Evolutionary conservation across 306 rosid species (phyloP).

Genomic region (Medicago lupulina): DNA sequence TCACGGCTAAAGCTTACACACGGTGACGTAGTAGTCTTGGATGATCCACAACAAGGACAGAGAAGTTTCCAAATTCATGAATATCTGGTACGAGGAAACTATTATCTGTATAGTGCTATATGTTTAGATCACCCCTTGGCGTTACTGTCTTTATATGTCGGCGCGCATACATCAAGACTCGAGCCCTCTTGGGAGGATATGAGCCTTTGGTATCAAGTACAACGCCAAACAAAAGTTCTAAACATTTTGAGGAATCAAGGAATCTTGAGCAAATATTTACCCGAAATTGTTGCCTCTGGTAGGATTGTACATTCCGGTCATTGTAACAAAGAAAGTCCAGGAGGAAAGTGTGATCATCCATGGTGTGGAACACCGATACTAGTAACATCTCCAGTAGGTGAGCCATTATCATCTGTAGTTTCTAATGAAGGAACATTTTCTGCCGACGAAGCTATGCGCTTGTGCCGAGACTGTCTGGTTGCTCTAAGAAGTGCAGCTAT

Average conservation of each 20-base stretch:
- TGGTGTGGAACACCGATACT: conserved; percentile 94
- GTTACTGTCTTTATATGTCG: conserved; percentile 69
- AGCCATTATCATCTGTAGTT: conserved; percentile 64
- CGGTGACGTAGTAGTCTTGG: conserved; percentile 69
- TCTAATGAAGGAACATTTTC: conserved; percentile 68
- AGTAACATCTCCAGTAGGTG: conserved; percentile 87
- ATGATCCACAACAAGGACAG: conserved; percentile 80
- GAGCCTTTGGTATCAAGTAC: conserved; percentile 98
- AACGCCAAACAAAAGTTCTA: conserved; percentile 91
- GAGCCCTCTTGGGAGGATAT: conserved; percentile 98
- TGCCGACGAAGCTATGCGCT: conserved; percentile 71
- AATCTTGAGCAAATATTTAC: conserved; percentile 69
- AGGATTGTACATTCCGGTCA: conserved; percentile 80
- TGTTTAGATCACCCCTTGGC: conserved; percentile 67
- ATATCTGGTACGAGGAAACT: conserved; percentile 66
- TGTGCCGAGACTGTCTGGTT: conserved; percentile 78
- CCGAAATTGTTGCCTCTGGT: conserved; percentile 84
- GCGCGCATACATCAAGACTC: conserved; percentile 84
- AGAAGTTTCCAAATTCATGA: conserved; percentile 85
- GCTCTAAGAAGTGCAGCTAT: conserved; percentile 76
- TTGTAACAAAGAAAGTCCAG: conserved; percentile 75
- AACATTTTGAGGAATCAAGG: conserved; percentile 78
- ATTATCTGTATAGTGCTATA: conserved; percentile 69
- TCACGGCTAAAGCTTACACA: conserved; percentile 64
- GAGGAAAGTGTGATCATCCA: conserved; percentile 86